Evolutionary conservation across 2,329 filamentous ascomycete species (phyloP), one percentile per base, ranked within the genome.

Genomic region (Aspergillus sp.): DNA sequence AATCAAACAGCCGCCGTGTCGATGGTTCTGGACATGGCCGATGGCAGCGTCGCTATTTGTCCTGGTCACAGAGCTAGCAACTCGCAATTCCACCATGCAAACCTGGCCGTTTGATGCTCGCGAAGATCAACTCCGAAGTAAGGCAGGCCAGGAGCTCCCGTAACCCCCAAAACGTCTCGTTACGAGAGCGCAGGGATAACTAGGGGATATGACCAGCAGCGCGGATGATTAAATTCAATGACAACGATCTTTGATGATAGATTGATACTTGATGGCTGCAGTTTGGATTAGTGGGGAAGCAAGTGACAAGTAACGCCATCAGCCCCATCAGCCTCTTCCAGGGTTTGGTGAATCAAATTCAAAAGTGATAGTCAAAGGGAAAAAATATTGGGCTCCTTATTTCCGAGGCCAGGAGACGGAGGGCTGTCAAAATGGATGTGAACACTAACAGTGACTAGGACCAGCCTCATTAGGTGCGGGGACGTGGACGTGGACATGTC

Each of bases 281-380:
- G 23, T 23, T 41, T 6, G 27, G 27, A 49, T 52, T 41, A 19
- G 40, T 31, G 45, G 51, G 41, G 55, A 45, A 33, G 35, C n/a
- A 46, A 40, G 47, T 57, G 52, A 56, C 57, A 57, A 57, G 48
- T 51, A 54, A 56, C 54, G 41, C 27, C 49, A 47, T 44, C 54
- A 64, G 58, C 58, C 58, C 58, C 61, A 47, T 47, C 56, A 62
- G 57, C 62, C 57, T 60, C 62, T 60, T 45, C 57, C 51, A 51
- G 44, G 9, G 35, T 56, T 45, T 44, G 33, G 25, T 40, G 25
- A 43, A 21, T 37, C 2, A 35, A 8, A 33, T 40, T 6, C 37
- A 43, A 53, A 21, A 15, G 23, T 15, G 44, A 33, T 21, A 44
- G 48, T 48, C 52, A 12, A 21, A 33, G 27, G 4, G 4, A 11